Conservation (phyloP, 2,329 filamentous ascomycete species). For the Colletotrichum liaoningense region DNA sequence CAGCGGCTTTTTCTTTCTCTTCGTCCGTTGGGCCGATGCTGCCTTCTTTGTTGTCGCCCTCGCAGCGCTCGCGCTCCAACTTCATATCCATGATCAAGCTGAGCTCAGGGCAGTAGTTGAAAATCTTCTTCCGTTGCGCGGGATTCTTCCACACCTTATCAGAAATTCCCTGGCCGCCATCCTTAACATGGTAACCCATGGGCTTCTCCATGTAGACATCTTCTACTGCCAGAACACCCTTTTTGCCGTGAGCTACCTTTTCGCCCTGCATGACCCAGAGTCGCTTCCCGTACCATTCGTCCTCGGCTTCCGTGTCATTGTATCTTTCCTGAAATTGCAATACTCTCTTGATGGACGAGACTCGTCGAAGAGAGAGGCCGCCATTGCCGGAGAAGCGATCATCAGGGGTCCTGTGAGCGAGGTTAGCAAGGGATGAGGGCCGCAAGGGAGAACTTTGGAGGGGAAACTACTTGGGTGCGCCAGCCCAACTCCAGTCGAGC, state of each 20-base stretch:
- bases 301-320: conserved; percentile 63
- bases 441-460: background rate
- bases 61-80: conserved; percentile 60
- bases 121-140: conserved; percentile 57
- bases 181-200: conserved; percentile 65
- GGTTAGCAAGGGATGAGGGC: conserved; percentile 9
- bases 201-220: conserved; percentile 60
- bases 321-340: conserved; percentile 61
- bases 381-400: conserved; percentile 64
- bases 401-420: conserved; percentile 45
- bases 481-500: conserved; percentile 66
- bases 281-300: conserved; percentile 65
- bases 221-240: conserved; percentile 61
- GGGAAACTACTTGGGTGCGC: conserved; percentile 57
- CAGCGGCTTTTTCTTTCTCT: conserved; percentile 19
- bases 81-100: conserved; percentile 68
- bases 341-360: conserved; percentile 61
- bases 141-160: conserved; percentile 60
- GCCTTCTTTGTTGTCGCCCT: conserved; percentile 46
- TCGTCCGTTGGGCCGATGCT: conserved; percentile 36
- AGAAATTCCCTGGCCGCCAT: conserved; percentile 53
- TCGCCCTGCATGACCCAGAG: conserved; percentile 59
- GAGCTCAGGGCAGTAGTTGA: conserved; percentile 68
- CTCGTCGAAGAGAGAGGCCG: conserved; percentile 64
- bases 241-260: conserved; percentile 55